Evolutionary conservation across 2,329 filamentous ascomycete species (phyloP), one percentile per base, ranked within the genome.

Genomic region (Alternaria angustiovoidea): DNA sequence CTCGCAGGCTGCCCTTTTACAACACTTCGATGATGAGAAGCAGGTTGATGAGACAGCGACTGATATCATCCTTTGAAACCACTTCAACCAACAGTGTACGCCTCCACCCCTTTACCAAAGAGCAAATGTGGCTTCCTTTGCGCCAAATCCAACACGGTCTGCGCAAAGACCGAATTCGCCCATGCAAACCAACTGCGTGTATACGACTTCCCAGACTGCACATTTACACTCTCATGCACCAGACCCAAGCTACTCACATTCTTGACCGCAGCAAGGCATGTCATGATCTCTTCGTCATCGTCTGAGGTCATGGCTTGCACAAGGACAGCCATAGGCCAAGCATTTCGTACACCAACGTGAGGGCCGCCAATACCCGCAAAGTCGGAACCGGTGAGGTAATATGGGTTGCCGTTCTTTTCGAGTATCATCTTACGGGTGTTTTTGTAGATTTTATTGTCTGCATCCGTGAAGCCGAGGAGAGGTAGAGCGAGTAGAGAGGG

Each of bases 121-220:
- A 98, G 85, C 69, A 98, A 78, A 78, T 96, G 87, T 4, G 95
- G 95, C 79, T 96, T 97, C 75, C 94, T 84, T 79, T 90, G 89
- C 1, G 94, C 95, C 53, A 99, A 76, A 81, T 97, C 93, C 52
- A 99, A 81, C 46, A 99, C 92, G 0, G 94, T 96, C 78, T 93
- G 90, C 14, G 94, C 93, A 80, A 97, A 98, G 11, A 99, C 93
- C 1, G 93, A 95, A 70, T 99, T 99, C 11, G 95, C 95, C 95
- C 94, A 98, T 2, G 94, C 93, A 77, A 98, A 98, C 94, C 94
- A 98, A 73, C 91, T 93, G 65, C 88, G 85, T 87, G 59, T 62
- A 28, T 59, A 58, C 38, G 42, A 44, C 41, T 51, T 41, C 20
- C 55, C 36, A 26, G 42, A 16, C 3, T 56, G 18, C 3, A 51